Evolutionary conservation across 306 rosid genomes (phyloP).

Genomic region (Dalbergia oliveri): DNA sequence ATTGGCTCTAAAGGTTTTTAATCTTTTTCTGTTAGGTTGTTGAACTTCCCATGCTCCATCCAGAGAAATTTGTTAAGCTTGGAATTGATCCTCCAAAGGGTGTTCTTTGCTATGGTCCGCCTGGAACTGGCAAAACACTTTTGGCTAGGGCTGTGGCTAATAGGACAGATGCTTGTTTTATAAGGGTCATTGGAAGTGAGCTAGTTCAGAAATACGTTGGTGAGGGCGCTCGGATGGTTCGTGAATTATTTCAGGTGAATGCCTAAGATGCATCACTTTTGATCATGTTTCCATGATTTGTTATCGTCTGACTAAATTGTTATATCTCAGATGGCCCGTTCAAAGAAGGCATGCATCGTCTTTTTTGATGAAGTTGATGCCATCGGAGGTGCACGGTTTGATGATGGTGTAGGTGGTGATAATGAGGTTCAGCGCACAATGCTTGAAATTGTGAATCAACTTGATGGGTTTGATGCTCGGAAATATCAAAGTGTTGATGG

Average conservation of each 20-base stretch:
- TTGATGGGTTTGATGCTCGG: slow-evolving; percentile 95
- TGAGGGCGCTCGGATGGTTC: slow-evolving; percentile 94
- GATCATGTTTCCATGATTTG: neutral
- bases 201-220: slow-evolving; percentile 96
- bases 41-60: slow-evolving; percentile 93
- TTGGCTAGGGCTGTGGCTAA: slow-evolving; percentile 92
- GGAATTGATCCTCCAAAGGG: slow-evolving; percentile 97
- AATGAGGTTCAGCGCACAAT: slow-evolving; percentile 90
- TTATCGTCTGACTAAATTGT: slow-evolving; percentile 31
- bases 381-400: slow-evolving; percentile 91
- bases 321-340: slow-evolving; percentile 79
- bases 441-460: slow-evolving; percentile 93
- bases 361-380: slow-evolving; percentile 93
- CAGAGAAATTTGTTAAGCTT: slow-evolving; percentile 85
- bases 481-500: slow-evolving; percentile 90
- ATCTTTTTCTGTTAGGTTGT: slow-evolving; percentile 64
- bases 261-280: slow-evolving; percentile 9
- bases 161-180: slow-evolving; percentile 91
- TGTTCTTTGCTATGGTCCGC: slow-evolving; percentile 94
- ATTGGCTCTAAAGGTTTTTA: slow-evolving; percentile 24
- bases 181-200: slow-evolving; percentile 93
- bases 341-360: slow-evolving; percentile 87
- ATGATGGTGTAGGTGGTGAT: slow-evolving; percentile 92
- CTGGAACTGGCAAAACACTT: slow-evolving; percentile 93
- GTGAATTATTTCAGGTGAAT: slow-evolving; percentile 85